These are phyloP conservation scores for Teratosphaeria destructans DNA, from an alignment of 2,329 filamentous ascomycete genomes.

Conservation along the genomic window DNA sequence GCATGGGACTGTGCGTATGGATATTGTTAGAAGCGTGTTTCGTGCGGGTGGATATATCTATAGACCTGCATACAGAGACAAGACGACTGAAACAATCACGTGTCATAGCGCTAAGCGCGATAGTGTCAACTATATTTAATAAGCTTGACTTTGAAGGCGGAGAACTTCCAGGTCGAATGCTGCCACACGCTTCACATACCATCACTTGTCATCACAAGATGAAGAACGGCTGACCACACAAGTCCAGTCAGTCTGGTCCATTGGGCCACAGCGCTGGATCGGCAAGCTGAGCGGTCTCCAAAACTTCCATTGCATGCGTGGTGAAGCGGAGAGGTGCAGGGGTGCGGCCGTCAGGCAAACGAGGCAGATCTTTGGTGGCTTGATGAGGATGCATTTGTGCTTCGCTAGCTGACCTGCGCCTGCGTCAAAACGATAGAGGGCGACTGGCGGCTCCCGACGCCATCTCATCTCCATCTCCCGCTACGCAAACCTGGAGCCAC, in stretches of 20 bases:
- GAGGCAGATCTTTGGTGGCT: background rate
- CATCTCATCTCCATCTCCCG: background rate
- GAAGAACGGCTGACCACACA: background rate
- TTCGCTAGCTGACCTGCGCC: background rate
- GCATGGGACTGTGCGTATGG: too few species aligned
- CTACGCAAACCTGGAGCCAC: background rate
- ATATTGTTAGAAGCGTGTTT: too few species aligned
- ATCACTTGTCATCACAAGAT: background rate
- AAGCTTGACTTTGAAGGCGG: background rate
- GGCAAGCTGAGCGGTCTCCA: background rate
- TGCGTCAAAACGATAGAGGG: background rate
- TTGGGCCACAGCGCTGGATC: background rate
- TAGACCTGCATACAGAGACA: background rate
- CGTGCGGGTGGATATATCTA: background rate
- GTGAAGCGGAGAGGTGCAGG: background rate
- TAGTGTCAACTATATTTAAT: background rate
- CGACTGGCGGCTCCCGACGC: background rate
- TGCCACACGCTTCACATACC: background rate
- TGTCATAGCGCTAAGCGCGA: background rate
- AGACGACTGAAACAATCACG: background rate
- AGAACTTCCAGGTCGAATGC: background rate
- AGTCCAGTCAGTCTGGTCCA: background rate
- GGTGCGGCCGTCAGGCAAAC: background rate
- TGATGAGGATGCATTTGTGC: background rate
- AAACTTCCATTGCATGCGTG: background rate